A percentile compares a stretch with the other conserved stretches of the same genome.
phyloP scores from a whole-genome alignment of 495 filamentous ascomycete genomes.

The Tetracladium marchalianum region DNA sequence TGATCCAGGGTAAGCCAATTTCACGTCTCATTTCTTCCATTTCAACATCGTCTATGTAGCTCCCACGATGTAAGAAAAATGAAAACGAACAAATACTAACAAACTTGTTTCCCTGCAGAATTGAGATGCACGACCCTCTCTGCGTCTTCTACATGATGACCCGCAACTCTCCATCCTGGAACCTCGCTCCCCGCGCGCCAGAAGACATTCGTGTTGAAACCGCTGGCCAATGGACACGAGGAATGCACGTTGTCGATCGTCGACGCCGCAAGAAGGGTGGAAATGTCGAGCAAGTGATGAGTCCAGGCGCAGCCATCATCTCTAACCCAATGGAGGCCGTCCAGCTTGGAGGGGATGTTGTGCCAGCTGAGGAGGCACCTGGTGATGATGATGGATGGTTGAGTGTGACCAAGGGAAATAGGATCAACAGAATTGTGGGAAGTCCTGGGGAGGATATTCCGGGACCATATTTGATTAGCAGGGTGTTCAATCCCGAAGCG shows the following conservation, averaged over 20 bases:
- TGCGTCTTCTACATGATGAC: slow-evolving; percentile 80
- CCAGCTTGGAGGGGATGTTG: background rate
- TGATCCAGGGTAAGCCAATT: slow-evolving; percentile 27
- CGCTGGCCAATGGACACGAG: slow-evolving; percentile 85
- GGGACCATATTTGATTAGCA: slow-evolving; percentile 35
- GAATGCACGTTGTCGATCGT: slow-evolving; percentile 78
- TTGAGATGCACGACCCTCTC: slow-evolving; percentile 82
- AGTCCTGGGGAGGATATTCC: slow-evolving; percentile 45
- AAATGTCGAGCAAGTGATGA: slow-evolving; percentile 23
- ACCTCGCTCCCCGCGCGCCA: slow-evolving; percentile 28
- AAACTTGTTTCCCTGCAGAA: background rate
- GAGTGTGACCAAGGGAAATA: slow-evolving; percentile 58
- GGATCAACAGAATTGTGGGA: slow-evolving; percentile 58
- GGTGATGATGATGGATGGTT: slow-evolving; percentile 71
- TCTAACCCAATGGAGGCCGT: slow-evolving; percentile 18
- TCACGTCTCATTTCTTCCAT: too few relatives aligned
- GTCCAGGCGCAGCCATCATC: slow-evolving; percentile 21
- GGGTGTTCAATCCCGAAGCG: slow-evolving; percentile 13
- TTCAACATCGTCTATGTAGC: too few relatives aligned
- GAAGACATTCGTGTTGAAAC: slow-evolving; percentile 83
- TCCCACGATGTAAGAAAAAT: too few relatives aligned
- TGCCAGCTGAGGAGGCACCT: slow-evolving; percentile 30
- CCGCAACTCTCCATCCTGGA: slow-evolving; percentile 38
- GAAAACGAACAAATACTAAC: too few relatives aligned
- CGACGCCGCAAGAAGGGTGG: slow-evolving; percentile 51